Conservation (phyloP, 2,329 filamentous ascomycete species). For the Hypoxylon sp. region DNA sequence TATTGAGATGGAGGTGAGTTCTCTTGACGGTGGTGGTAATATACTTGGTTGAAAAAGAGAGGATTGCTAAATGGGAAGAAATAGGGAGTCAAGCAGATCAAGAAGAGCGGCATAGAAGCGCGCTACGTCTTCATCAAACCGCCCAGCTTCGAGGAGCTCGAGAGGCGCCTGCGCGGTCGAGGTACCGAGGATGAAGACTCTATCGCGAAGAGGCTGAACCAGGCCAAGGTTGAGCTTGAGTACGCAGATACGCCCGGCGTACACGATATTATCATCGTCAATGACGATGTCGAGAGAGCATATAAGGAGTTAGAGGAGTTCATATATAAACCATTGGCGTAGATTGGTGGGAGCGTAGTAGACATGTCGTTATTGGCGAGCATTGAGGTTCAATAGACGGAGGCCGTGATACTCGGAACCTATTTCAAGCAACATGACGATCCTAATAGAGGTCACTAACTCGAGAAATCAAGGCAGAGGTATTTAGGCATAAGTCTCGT, state of each 20-base stretch:
- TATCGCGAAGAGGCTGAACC: slow-evolving; percentile 75
- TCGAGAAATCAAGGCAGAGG: slow-evolving; percentile 14
- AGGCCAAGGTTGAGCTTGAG: slow-evolving; percentile 80
- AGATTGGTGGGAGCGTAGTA: slow-evolving; percentile 1
- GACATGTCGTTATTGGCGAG: not conserved
- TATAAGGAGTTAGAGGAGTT: slow-evolving; percentile 66
- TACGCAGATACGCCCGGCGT: slow-evolving; percentile 76
- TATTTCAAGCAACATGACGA: slow-evolving; percentile 9
- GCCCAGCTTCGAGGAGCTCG: slow-evolving; percentile 79
- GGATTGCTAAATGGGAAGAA: slow-evolving; percentile 18
- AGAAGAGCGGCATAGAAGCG: slow-evolving; percentile 77
- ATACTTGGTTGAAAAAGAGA: not conserved
- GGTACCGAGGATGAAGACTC: slow-evolving; percentile 83
- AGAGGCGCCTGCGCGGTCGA: slow-evolving; percentile 78
- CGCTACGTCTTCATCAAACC: slow-evolving; percentile 89
- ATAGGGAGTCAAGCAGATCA: slow-evolving; percentile 90
- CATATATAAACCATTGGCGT: slow-evolving; percentile 55
- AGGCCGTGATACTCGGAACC: slow-evolving; percentile 5
- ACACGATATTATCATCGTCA: slow-evolving; percentile 74
- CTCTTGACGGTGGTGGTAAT: not conserved
- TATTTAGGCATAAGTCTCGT: slow-evolving; percentile 45
- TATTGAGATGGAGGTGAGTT: slow-evolving; percentile 90
- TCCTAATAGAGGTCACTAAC: slow-evolving; percentile 22
- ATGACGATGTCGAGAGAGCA: slow-evolving; percentile 67
- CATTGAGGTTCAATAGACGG: slow-evolving; percentile 21